Base-by-base conservation (phyloP, 148 eudicot species). In the Rhododendron mucronatum region DNA sequence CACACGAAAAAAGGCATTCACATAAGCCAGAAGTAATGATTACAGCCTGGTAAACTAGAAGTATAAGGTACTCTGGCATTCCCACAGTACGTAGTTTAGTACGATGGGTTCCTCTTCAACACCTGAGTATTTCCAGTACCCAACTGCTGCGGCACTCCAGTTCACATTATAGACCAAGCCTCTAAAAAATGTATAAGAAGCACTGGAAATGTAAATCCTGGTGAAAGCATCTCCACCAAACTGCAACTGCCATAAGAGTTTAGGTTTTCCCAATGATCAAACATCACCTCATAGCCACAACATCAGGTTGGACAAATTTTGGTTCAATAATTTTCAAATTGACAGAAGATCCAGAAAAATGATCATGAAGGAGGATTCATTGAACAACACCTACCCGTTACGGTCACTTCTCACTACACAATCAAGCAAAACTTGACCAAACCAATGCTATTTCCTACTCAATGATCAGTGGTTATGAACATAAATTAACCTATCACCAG, bases 401-500 rank as follows among this genome's bases (percentile, higher is more conserved):
- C 14, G 76, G 37, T 44, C 16, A 35, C 71, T 61, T 3, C 4
- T 33, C 55, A 41, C 45, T 41, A 41, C 45, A 41, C 8, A 77
- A 82, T 82, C 53, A 44, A 33, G n/a, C 21, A 81, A 55, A 39
- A 81, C 15, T 11, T 28, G 74, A 28, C 16, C 14, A 28, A 67
- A 67, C 12, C 28, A 35, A 48, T 37, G 37, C 39, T 33, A 33
- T 7, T 33, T 55, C 67, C 15, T 10, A 35, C 44, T 74, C 79
- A 73, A 35, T 33, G 80, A 69, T 73, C 30, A 15, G 37, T 1
- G 16, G 28, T n/a, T 30, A 67, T 67, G 55, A 83, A 65, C 37
- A 41, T n/a, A 30, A 3, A 28, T 71, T 59, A 53, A 57, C 41
- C 77, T 50, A 74, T 89, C 86, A 92, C 91, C 91, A 93, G 88